phyloP scores from a whole-genome alignment of 768 basidiomycete species.

The Phylloporus rhodoxanthus region DNA sequence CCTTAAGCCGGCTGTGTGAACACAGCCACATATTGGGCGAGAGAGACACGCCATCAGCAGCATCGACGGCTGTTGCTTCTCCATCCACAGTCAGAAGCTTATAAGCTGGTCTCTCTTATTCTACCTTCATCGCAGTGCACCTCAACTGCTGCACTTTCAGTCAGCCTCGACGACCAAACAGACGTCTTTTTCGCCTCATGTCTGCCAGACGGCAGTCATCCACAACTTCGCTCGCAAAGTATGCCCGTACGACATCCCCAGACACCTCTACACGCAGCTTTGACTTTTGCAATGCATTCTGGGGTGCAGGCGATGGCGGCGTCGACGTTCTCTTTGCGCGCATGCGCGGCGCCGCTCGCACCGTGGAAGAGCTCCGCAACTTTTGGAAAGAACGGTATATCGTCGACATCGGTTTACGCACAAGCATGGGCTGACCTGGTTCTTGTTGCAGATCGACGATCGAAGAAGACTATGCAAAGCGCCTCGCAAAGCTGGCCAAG shows the following conservation, averaged over 20 bases:
- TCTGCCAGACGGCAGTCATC: constrained; percentile 75
- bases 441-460: constrained; percentile 59
- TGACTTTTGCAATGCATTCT: constrained; percentile 97
- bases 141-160: constrained; percentile 14
- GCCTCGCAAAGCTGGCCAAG: constrained; percentile 74
- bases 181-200: constrained; percentile 37
- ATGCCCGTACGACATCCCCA: constrained; percentile 49
- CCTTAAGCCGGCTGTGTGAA: background rate
- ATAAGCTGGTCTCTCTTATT: background rate
- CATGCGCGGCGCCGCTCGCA: constrained; percentile 79
- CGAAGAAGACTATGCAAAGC: constrained; percentile 94
- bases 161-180: constrained; percentile 13
- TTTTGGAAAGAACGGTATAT: constrained; percentile 94
- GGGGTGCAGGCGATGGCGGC: constrained; percentile 82
- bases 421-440: background rate
- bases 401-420: background rate
- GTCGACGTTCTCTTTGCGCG: constrained; percentile 88
- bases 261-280: constrained; percentile 44
- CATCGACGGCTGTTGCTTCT: background rate
- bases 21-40: constrained; percentile 15
- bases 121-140: constrained; percentile 8
- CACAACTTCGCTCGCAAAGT: constrained; percentile 73
- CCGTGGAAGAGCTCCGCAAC: constrained; percentile 79
- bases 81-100: background rate
- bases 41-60: background rate